Percentiles rank a stretch among this genome's conserved stretches.
Evolutionary conservation across 2,329 filamentous ascomycete species (phyloP).

Genomic region (Stemphylium beticola): DNA sequence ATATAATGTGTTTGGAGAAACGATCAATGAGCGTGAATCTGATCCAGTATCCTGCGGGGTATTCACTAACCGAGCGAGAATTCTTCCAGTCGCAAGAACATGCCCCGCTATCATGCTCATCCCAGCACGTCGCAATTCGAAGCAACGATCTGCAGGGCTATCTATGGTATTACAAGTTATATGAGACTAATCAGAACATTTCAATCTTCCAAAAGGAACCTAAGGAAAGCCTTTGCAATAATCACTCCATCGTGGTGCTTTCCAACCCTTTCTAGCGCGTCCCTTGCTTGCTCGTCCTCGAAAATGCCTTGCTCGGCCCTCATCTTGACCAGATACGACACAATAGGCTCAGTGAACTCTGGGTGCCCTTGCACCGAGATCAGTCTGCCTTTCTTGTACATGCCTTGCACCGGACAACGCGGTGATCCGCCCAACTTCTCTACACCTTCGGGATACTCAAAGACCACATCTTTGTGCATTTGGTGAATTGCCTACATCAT

Average conservation of each 20-base stretch:
- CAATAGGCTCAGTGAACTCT: slow-evolving; percentile 77
- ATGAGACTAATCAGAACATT: too few relatives aligned
- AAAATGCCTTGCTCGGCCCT: slow-evolving; percentile 73
- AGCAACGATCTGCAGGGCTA: too few relatives aligned
- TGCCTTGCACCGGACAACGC: slow-evolving; percentile 76
- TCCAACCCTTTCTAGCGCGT: slow-evolving; percentile 69
- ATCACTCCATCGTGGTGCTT: slow-evolving; percentile 79
- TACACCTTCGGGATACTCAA: slow-evolving; percentile 66
- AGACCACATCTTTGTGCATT: slow-evolving; percentile 84
- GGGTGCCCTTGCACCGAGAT: slow-evolving; percentile 87
- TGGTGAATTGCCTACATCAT: slow-evolving; percentile 71
- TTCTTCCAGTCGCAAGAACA: too few relatives aligned
- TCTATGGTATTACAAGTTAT: too few relatives aligned
- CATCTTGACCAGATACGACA: slow-evolving; percentile 69
- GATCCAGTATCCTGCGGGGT: background rate
- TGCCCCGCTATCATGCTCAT: too few relatives aligned
- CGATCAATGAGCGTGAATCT: too few relatives aligned
- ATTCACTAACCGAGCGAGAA: background rate
- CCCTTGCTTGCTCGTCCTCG: slow-evolving; percentile 69
- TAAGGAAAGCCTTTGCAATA: slow-evolving; percentile 75
- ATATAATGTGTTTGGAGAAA: background rate
- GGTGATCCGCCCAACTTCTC: slow-evolving; percentile 69
- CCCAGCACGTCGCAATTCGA: too few relatives aligned
- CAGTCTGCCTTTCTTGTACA: slow-evolving; percentile 70
- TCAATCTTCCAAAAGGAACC: slow-evolving; percentile 70